Percentiles rank a stretch among this genome's conserved stretches.
Conservation (phyloP, 2,329 filamentous ascomycete genomes). For the Ceratocystis variospora region DNA sequence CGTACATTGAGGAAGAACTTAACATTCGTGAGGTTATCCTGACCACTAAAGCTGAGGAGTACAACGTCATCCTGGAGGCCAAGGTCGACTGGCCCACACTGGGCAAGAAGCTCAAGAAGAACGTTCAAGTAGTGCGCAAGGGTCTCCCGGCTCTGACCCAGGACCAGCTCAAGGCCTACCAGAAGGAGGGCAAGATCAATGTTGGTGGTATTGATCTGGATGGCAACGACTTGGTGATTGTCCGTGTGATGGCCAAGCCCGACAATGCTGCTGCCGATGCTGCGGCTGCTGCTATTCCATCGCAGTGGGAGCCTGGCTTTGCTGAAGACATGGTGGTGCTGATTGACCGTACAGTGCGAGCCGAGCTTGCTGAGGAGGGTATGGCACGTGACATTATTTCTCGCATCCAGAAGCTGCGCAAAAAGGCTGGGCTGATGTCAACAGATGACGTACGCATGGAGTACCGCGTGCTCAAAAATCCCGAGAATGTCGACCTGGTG, state of each 20-base stretch:
- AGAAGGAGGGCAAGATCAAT: slow-evolving; percentile 56
- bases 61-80: slow-evolving; percentile 72
- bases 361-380: slow-evolving; percentile 77
- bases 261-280: background rate
- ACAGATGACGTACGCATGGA: slow-evolving; percentile 96
- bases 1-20: slow-evolving; percentile 70
- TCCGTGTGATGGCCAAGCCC: slow-evolving; percentile 19
- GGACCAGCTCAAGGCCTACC: slow-evolving; percentile 67
- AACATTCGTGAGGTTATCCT: slow-evolving; percentile 72
- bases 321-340: slow-evolving; percentile 57
- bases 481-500: slow-evolving; percentile 59
- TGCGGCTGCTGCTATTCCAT: background rate
- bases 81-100: slow-evolving; percentile 75
- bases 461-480: slow-evolving; percentile 68
- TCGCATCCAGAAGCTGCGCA: slow-evolving; percentile 79
- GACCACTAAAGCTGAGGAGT: slow-evolving; percentile 66
- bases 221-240: slow-evolving; percentile 56
- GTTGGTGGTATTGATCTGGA: slow-evolving; percentile 78
- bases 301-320: slow-evolving; percentile 23
- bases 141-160: slow-evolving; percentile 60
- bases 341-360: slow-evolving; percentile 67
- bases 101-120: slow-evolving; percentile 87
- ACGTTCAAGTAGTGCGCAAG: slow-evolving; percentile 72
- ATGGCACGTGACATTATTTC: slow-evolving; percentile 86
- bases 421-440: slow-evolving; percentile 79